Base-by-base conservation (phyloP, 2,329 filamentous ascomycete genomes). In the Exophiala spinifera region DNA sequence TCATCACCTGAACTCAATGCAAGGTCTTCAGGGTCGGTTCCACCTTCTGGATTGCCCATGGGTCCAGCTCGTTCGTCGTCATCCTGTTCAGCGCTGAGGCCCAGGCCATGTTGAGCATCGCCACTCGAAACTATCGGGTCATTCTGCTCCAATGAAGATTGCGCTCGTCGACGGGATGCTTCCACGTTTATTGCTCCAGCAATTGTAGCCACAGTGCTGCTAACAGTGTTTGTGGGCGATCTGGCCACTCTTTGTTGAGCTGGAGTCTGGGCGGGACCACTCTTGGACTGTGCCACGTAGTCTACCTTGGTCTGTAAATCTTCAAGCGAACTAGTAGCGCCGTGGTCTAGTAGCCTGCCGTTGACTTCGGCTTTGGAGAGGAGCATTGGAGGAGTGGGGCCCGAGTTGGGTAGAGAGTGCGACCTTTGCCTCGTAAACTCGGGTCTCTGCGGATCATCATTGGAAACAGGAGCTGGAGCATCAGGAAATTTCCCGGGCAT, bases 161-260 rank as follows among this genome's bases (percentile, higher is more conserved):
- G 49, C 14, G 53, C 55, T 47, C 55, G 53, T 10, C 55, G 55
- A 19, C 53, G 49, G 7, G 55, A 49, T 20, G 60, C 60, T 53
- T 62, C 60, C 15, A 59, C 57, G 39, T 57, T 59, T 23, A 64
- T 48, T 14, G 60, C 62, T 25, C 62, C 60, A n/a, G 62, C 62
- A 34, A 64, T 56, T 8, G 57, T 59, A 20, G 58, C 62, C 3
- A 64, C 62, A 21, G 62, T 62, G 15, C 47, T 53, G 44, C 59
- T 59, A 31, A 62, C 55, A 11, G 37, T 53, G 37, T 20, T 55
- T 7, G 55, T 46, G 15, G 23, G 46, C 7, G 34, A 33, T 36
- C 20, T 36, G n/a, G 44, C 40, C 28, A 21, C n/a, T 1, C 3
- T 42, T 20, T 51, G 39, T n/a, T 42, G 39, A 13, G 36, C 15